A percentile compares a stretch with the other conserved stretches of the same genome.
Evolutionary conservation across 2,329 filamentous ascomycete genomes (phyloP).

Genomic region (Aureobasidium mangrovei): DNA sequence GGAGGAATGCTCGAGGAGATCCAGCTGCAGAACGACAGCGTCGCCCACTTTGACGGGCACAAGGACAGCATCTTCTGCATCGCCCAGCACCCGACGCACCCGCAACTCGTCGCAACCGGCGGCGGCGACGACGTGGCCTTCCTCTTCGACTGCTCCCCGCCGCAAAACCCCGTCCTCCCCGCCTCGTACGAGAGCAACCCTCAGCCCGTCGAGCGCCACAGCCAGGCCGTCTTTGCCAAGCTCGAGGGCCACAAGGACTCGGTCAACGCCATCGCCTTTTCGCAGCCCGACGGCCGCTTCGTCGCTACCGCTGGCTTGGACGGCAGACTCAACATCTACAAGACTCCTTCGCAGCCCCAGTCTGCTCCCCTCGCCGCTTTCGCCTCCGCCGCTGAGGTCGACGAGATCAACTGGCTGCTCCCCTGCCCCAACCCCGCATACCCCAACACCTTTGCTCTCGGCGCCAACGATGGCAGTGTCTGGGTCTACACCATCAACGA

Average conservation of each 20-base stretch:
- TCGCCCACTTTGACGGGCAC: constrained; percentile 84
- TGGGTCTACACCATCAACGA: constrained; percentile 90
- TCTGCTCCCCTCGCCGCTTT: constrained; percentile 45
- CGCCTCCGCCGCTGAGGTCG: constrained; percentile 76
- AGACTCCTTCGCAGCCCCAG: constrained; percentile 20
- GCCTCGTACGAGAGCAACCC: constrained; percentile 63
- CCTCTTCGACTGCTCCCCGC: constrained; percentile 67
- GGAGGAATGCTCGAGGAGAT: constrained; percentile 58
- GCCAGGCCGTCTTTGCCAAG: constrained; percentile 58
- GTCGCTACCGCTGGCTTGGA: constrained; percentile 83
- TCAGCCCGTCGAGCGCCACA: constrained; percentile 45
- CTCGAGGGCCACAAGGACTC: constrained; percentile 90
- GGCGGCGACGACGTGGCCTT: constrained; percentile 81
- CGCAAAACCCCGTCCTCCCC: constrained; percentile 57
- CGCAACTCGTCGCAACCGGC: constrained; percentile 75
- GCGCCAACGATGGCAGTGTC: constrained; percentile 81
- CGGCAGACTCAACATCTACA: constrained; percentile 60
- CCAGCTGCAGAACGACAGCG: constrained; percentile 79
- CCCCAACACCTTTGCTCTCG: constrained; percentile 76
- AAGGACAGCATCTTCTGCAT: constrained; percentile 91
- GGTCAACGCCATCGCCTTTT: constrained; percentile 79
- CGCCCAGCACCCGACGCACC: constrained; percentile 76
- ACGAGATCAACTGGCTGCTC: constrained; percentile 86
- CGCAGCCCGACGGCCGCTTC: constrained; percentile 71
- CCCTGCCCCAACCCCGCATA: constrained; percentile 63